A percentile compares a stretch with the other conserved stretches of the same genome.
These are phyloP conservation scores for Ilyonectria destructans DNA, from an alignment of 2,329 filamentous ascomycete species.

Conservation along the genomic window DNA sequence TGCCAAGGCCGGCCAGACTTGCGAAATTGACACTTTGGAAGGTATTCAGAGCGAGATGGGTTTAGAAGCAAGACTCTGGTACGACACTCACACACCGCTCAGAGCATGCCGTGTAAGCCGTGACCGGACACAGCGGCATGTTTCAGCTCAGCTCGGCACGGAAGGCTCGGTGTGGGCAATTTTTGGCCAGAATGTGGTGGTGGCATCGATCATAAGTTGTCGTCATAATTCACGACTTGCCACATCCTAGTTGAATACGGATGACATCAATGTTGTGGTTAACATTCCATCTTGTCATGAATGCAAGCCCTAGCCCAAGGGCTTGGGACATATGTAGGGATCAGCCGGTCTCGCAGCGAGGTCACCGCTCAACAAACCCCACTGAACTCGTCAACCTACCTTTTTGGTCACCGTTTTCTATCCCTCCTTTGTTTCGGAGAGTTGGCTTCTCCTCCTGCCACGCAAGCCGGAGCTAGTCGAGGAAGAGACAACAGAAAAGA, in stretches of 20 bases:
- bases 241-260: constrained; percentile 11
- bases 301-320: constrained; percentile 6
- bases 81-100: constrained; percentile 39
- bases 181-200: constrained; percentile 6
- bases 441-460: constrained; percentile 18
- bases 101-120: constrained; percentile 11
- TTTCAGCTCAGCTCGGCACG: background rate
- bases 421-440: constrained; percentile 34
- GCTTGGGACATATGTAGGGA: constrained; percentile 18
- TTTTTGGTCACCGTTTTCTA: constrained; percentile 45
- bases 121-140: constrained; percentile 4
- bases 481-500: constrained; percentile 20
- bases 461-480: constrained; percentile 25
- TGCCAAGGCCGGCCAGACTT: constrained; percentile 30
- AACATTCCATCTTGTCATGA: constrained; percentile 36
- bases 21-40: constrained; percentile 18
- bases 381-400: constrained; percentile 29
- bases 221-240: constrained; percentile 35
- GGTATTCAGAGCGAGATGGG: constrained; percentile 22
- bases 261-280: constrained; percentile 17
- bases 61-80: constrained; percentile 18
- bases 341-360: constrained; percentile 28
- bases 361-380: constrained; percentile 20
- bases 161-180: constrained; percentile 18
- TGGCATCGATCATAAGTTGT: constrained; percentile 17